These are phyloP conservation scores for Aspergillus heteromorphus DNA, from an alignment of 495 filamentous ascomycete species.

Conservation along the genomic window DNA sequence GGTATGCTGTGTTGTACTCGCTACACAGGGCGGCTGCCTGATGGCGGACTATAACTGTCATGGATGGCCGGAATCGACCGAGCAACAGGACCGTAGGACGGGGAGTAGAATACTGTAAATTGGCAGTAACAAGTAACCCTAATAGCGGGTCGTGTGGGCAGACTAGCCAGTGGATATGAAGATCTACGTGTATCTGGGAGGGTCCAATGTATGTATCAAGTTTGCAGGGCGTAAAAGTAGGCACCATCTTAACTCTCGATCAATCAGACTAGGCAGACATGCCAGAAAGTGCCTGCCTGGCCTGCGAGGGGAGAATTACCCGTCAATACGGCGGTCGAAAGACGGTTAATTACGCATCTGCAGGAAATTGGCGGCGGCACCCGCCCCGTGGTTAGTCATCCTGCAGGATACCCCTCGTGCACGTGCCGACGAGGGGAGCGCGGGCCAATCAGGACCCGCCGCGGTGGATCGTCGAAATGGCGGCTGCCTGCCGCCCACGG, in stretches of 20 bases:
- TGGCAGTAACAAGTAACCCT: too few species aligned
- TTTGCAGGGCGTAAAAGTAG: too few species aligned
- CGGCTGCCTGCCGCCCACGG: slow-evolving; percentile 31
- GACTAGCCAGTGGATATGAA: too few species aligned
- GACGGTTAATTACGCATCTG: not conserved
- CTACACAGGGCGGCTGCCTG: too few species aligned
- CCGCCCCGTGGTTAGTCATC: not conserved
- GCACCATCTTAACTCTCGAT: not conserved
- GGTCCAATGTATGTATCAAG: too few species aligned
- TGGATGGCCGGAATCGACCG: too few species aligned
- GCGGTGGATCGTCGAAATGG: slow-evolving; percentile 12
- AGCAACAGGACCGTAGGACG: too few species aligned
- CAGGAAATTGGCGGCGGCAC: not conserved
- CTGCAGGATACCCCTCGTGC: not conserved
- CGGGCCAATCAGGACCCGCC: not conserved
- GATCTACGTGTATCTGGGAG: too few species aligned
- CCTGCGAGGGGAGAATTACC: not conserved
- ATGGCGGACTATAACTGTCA: too few species aligned
- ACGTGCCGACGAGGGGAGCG: slow-evolving; percentile 1
- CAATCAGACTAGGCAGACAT: not conserved
- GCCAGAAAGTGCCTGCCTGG: not conserved
- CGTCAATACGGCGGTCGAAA: not conserved
- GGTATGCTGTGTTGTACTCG: too few species aligned
- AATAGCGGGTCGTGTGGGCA: too few species aligned
- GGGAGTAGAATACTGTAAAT: too few species aligned